Evolutionary conservation across 1,139 yeast species (phyloP).

Genomic region (Taphrina wiesneri): DNA sequence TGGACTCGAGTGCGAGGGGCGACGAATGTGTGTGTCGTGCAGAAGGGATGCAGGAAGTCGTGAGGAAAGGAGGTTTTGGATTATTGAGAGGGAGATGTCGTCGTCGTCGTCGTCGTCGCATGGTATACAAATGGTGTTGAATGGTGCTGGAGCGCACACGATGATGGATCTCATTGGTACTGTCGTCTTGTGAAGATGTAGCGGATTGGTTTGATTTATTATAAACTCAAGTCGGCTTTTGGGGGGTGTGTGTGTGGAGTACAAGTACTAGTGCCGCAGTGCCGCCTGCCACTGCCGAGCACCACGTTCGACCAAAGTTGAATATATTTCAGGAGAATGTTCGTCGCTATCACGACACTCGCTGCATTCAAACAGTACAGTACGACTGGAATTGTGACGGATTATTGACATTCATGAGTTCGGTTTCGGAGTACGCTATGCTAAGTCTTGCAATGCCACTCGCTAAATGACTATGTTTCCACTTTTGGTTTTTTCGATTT

Average conservation of each 20-base stretch:
- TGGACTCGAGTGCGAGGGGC: not conserved
- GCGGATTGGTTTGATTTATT: too few relatives aligned
- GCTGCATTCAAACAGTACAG: too few relatives aligned
- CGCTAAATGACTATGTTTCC: not conserved
- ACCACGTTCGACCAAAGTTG: too few relatives aligned
- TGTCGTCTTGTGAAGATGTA: too few relatives aligned
- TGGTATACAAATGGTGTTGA: not conserved
- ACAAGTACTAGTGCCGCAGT: not conserved
- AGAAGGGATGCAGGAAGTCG: not conserved
- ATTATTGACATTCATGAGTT: too few relatives aligned
- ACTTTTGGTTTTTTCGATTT: conserved; percentile 12
- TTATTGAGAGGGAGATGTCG: not conserved
- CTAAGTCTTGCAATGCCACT: not conserved
- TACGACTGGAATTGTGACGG: too few relatives aligned
- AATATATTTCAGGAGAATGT: too few relatives aligned
- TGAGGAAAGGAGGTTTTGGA: not conserved
- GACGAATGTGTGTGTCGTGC: not conserved
- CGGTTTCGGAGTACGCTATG: not conserved
- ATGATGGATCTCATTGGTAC: not conserved
- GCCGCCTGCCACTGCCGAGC: too few relatives aligned
- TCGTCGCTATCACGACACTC: too few relatives aligned
- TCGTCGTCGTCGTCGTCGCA: not conserved
- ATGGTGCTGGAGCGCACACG: conserved; percentile 11
- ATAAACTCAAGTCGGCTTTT: not conserved
- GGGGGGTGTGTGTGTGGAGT: not conserved